Base-by-base conservation (phyloP, 176 grass and related monocot genomes). In the Oryza coarctata region DNA sequence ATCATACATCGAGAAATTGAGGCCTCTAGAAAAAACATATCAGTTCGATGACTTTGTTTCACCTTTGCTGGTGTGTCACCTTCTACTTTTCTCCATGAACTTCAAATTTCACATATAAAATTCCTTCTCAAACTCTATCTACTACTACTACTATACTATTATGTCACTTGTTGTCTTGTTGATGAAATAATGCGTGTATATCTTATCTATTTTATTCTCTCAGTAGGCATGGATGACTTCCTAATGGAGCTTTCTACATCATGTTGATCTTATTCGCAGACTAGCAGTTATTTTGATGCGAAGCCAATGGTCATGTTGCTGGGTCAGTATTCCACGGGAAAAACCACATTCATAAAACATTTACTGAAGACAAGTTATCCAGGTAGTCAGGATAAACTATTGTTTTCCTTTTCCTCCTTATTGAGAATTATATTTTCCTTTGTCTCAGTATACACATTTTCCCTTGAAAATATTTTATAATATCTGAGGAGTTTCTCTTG, bases 341-440 rank as follows among this genome's bases (percentile, higher is more conserved):
- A 98, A 88, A 95, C 95, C 58, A 98, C 95, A 77, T 98, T 98
- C 75, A 95, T 98, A 74, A 98, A 94, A 63, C 92, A 98, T 86
- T 81, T 98, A 81, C 80, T 95, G 18, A 92, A 88, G 76, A 77
- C 86, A 86, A 87, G 75, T 71, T 98, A 98, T 84, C 95, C 95
- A 85, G 95, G 95, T 95, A 84, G 32, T 20, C 12, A 82, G 6
- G 41, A 32, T 78, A 44, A 22, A 65, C 29, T 25, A 14, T 75
- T 75, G 33, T 60, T 7, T 66, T 22, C 70, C 26, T 9, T 74
- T 77, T 57, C 25, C 25, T 7, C 7, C 22, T 30, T 77, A 18
- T 49, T 69, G n/a, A 61, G 12, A 78, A 87, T 18, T 8, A 12
- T 2, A 30, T 71, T 68, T n/a, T 28, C 43, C 14, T 65, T 57